phyloP scores from a whole-genome alignment of 2,329 filamentous ascomycete genomes.

The Cercospora janseana region DNA sequence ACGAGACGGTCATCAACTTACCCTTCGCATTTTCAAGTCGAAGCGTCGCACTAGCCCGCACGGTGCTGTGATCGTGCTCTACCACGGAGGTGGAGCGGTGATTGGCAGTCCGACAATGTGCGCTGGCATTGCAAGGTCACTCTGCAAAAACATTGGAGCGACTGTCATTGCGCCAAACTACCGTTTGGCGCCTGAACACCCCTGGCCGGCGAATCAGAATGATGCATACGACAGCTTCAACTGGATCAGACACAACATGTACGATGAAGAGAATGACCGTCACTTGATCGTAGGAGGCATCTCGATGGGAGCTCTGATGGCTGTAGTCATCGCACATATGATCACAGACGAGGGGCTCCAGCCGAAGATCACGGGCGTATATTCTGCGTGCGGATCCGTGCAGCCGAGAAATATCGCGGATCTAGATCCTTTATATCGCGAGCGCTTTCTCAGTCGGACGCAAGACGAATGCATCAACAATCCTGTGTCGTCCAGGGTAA shows the following conservation, averaged over 20 bases:
- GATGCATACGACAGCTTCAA: constrained; percentile 48
- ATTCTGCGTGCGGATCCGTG: constrained; percentile 47
- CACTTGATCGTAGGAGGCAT: constrained; percentile 49
- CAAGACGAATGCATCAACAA: constrained; percentile 41
- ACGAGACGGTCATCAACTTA: constrained; percentile 20
- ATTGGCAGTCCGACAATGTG: constrained; percentile 20
- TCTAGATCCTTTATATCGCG: constrained; percentile 39
- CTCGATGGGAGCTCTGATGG: constrained; percentile 45
- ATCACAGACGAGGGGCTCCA: constrained; percentile 42
- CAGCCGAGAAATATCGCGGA: constrained; percentile 35
- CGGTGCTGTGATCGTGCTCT: constrained; percentile 29
- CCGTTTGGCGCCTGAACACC: constrained; percentile 47
- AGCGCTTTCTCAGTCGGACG: constrained; percentile 38
- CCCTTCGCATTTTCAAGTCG: constrained; percentile 15
- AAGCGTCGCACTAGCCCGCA: not conserved
- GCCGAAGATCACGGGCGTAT: constrained; percentile 29
- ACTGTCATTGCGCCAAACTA: constrained; percentile 33
- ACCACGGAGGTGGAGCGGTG: constrained; percentile 28
- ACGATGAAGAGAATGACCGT: constrained; percentile 38
- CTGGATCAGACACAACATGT: constrained; percentile 44
- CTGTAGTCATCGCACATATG: constrained; percentile 41
- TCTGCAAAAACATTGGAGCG: constrained; percentile 16
- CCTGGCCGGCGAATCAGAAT: constrained; percentile 44
- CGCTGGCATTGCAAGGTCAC: constrained; percentile 17
- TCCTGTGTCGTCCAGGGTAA: constrained; percentile 18